phyloP scores from a whole-genome alignment of 2,329 filamentous ascomycete genomes.

The Tolypocladium tropicale region DNA sequence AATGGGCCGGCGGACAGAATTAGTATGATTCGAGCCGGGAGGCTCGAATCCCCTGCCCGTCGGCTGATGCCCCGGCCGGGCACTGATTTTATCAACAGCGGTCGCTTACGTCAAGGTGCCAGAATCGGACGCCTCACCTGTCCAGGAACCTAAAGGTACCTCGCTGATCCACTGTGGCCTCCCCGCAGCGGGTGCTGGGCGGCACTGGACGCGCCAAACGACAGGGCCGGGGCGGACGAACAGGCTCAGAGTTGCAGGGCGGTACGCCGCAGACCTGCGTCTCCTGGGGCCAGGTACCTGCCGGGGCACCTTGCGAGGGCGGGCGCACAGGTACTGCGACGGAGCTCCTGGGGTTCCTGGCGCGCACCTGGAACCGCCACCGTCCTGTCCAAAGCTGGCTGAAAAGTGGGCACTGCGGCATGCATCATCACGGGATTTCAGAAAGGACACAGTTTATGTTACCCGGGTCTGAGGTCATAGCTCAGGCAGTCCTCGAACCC shows the following conservation, averaged over 20 bases:
- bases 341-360: neutral
- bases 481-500: neutral
- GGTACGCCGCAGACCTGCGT: neutral
- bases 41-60: too few relatives aligned
- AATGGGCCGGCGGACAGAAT: too few relatives aligned
- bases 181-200: neutral
- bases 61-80: too few relatives aligned
- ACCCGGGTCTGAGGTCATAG: neutral
- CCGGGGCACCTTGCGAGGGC: neutral
- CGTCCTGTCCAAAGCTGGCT: conserved; percentile 9
- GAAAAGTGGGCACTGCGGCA: neutral
- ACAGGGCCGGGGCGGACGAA: neutral
- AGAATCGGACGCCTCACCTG: too few relatives aligned
- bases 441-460: conserved; percentile 27
- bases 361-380: conserved; percentile 14
- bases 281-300: neutral
- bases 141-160: too few relatives aligned
- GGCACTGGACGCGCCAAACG: neutral
- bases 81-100: too few relatives aligned
- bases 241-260: neutral
- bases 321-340: neutral
- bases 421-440: conserved; percentile 19
- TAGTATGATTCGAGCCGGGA: neutral
- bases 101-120: too few relatives aligned
- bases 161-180: neutral